Base-by-base conservation (phyloP, 108 stramenopile species). In the Cylindrotheca fusiformis region DNA sequence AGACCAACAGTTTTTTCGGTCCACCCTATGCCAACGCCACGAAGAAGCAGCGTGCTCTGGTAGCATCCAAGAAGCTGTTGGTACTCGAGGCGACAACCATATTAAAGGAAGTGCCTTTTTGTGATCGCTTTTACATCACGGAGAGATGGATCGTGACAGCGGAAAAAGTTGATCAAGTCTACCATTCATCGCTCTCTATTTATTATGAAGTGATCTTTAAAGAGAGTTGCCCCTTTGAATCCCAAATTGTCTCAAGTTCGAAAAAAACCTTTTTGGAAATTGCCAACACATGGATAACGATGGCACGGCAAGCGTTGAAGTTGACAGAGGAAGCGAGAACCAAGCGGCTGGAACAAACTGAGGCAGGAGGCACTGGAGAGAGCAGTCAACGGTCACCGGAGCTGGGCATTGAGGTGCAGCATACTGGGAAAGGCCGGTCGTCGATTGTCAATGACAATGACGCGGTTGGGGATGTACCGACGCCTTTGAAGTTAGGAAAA, bases 1-100 rank as follows among this genome's bases (percentile, higher is more conserved):
- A 87, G 14, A 93, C 87, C 0, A 86, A 83, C 28, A 80, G 75
- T 33, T 86, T 87, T 55, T 83, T 90, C 57, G 91, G 91, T 30
- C 91, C 91, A 12, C 73, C 88, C 0, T 88, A 83, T 62, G 91
- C 87, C 44, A 76, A 60, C 26, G 84, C 91, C 0, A 80, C 69
- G 3, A 93, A 93, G 65, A 63, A 60, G 19, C 91, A 93, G 72
- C 82, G 87, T 19, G 72, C 81, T 24, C 74, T 76, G 25, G 60
- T 76, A 27, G 48, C 80, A 8, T 74, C 69, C 52, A 82, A 81
- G 36, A 55, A 60, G 2, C 26, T 83, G n/a, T 67, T 86, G 2
- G 77, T 93, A 32, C 58, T 93, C 28, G 91, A 93, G 57, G 77
- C 59, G 48, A 66, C 71, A 48, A 89, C 87, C 6, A 72, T 69